Percentiles rank a stretch among this genome's conserved stretches.
Conservation (phyloP, 2,329 filamentous ascomycete genomes). For the Thermomyces lanuginosus region DNA sequence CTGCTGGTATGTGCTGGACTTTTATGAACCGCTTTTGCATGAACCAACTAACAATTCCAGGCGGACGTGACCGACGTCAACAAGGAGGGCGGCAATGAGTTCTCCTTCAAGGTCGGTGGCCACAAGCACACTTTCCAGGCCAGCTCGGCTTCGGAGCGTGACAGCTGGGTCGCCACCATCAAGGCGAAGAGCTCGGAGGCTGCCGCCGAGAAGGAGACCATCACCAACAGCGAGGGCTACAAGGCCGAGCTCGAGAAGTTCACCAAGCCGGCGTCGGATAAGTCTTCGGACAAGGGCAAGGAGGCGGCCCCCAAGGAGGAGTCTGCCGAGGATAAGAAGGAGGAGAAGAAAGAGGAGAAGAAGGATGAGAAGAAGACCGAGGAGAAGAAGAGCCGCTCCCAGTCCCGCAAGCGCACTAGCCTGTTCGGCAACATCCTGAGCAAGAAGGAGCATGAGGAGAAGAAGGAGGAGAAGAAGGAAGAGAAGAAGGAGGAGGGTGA, state of each 20-base stretch:
- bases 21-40: conserved; percentile 1
- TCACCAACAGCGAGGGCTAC: conserved; percentile 70
- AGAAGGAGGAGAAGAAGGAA: conserved; percentile 31
- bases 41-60: conserved; percentile 19
- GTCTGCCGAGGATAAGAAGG: conserved; percentile 33
- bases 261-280: conserved; percentile 29
- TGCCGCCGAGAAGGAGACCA: conserved; percentile 57
- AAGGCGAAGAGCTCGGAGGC: conserved; percentile 72
- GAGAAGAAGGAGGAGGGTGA: conserved; percentile 28
- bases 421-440: conserved; percentile 39
- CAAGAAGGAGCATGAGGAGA: conserved; percentile 40
- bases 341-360: conserved; percentile 13
- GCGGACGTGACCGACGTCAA: conserved; percentile 54
- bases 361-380: conserved; percentile 35
- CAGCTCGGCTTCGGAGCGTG: conserved; percentile 54
- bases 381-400: conserved; percentile 41
- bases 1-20: conserved; percentile 49
- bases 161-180: conserved; percentile 77
- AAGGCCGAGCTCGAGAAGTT: conserved; percentile 67
- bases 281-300: conserved; percentile 10
- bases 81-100: conserved; percentile 62
- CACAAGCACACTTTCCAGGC: conserved; percentile 95
- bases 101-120: conserved; percentile 67
- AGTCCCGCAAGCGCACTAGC: conserved; percentile 43
- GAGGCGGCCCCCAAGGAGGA: conserved; percentile 19